phyloP scores from a whole-genome alignment of 306 rosid genomes.

The Cucumis cinereus region DNA sequence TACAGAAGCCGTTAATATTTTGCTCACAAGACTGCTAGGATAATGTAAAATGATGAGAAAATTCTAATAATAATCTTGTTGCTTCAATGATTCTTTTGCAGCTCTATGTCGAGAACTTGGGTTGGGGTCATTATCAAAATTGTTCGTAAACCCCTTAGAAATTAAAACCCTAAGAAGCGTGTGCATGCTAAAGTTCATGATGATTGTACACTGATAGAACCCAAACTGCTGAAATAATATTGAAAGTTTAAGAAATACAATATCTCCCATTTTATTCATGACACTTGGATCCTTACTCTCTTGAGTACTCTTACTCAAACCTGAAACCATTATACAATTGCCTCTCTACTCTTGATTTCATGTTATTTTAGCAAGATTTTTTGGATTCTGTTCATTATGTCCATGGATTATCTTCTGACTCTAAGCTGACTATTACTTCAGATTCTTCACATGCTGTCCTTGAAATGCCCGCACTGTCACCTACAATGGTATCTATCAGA shows the following conservation, averaged over 20 bases:
- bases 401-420: conserved; percentile 10
- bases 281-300: background rate
- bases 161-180: background rate
- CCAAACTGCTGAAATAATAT: background rate
- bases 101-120: background rate
- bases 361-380: background rate
- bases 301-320: background rate
- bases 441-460: conserved; percentile 59
- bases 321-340: background rate
- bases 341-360: background rate
- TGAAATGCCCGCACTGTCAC: conserved; percentile 92
- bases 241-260: background rate
- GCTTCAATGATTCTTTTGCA: background rate
- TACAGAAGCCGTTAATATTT: background rate
- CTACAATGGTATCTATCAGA: conserved; percentile 66
- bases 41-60: background rate
- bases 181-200: background rate
- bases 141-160: background rate
- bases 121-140: background rate
- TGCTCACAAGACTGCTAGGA: background rate
- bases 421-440: conserved; percentile 19
- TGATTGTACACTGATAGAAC: background rate
- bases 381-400: conserved; percentile 4
- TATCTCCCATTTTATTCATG: background rate
- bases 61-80: background rate